Percentiles rank a stretch among this genome's conserved stretches.
These are phyloP conservation scores for Kuraishia capsulata DNA, from an alignment of 805 yeast genomes.

Conservation along the genomic window DNA sequence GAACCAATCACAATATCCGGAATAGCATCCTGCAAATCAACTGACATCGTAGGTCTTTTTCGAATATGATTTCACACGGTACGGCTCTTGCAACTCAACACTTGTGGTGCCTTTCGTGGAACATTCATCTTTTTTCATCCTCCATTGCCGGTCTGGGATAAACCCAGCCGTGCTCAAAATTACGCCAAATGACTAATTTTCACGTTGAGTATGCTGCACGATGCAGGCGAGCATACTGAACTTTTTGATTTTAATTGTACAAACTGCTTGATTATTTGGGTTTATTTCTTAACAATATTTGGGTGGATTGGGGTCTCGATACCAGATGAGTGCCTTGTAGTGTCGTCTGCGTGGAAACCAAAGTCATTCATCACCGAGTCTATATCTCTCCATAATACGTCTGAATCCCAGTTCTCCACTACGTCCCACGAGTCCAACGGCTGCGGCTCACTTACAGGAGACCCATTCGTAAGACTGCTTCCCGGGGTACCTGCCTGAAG, in stretches of 20 bases:
- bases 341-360: slow-evolving; percentile 62
- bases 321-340: background rate
- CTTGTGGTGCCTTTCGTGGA: no score
- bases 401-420: slow-evolving; percentile 32
- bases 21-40: slow-evolving; percentile 71
- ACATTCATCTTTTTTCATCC: no score
- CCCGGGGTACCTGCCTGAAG: slow-evolving; percentile 1
- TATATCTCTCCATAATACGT: slow-evolving; percentile 68
- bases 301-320: background rate
- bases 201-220: no score
- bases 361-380: slow-evolving; percentile 87
- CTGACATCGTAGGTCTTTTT: background rate
- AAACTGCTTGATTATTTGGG: no score
- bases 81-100: background rate
- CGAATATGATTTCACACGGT: background rate
- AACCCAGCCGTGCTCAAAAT: no score
- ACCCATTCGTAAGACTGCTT: slow-evolving; percentile 10
- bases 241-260: no score
- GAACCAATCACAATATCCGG: slow-evolving; percentile 78
- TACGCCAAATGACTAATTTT: no score
- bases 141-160: no score
- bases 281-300: no score
- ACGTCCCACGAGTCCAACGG: slow-evolving; percentile 31
- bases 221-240: no score
- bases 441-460: slow-evolving; percentile 20